Base-by-base conservation (phyloP, 805 yeast genomes). In the Teunomyces panamensis region DNA sequence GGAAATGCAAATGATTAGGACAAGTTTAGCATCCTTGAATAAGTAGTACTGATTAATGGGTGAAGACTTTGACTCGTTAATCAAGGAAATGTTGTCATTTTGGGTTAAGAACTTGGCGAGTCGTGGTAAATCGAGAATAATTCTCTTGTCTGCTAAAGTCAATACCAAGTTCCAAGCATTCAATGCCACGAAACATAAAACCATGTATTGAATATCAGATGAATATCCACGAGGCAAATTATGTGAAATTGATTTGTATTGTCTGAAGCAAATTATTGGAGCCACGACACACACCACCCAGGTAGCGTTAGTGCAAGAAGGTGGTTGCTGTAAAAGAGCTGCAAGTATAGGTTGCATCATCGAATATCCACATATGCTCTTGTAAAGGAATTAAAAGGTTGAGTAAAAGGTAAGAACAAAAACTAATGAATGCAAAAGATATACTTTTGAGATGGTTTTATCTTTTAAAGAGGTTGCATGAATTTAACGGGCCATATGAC, bases 11-110 rank as follows among this genome's bases (percentile, higher is more conserved):
- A 46, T 47, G 13, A 52, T 39, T 3, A 41, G 17, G 29, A 52
- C 43, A 27, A 53, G 32, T 8, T 9, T 20, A 11, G 48, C 10
- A 39, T 56, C 63, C 41, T 54, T 58, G 27, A 9, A 1, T n/a
- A 52, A 32, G 27, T 49, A 54, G 11, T 42, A 17, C 16, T 16
- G 14, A 33, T 54, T 56, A 10, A 49, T 26, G 32, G 49, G 28
- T n/a, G 33, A 32, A 24, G 32, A 14, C 34, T 10, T 39, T 10
- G 13, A 46, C 9, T 41, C 30, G 30, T 43, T 46, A 24, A 42
- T 41, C 13, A 49, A 26, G 29, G 39, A 27, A 13, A 16, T 17
- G 35, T 42, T 42, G 30, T 27, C 33, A 26, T 27, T 27, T n/a
- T 30, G 14, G 14, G 33, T 43, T 14, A 45, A 27, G n/a, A 30